Conservation (phyloP, 2,329 filamentous ascomycete genomes). For the Cladophialophora psammophila region DNA sequence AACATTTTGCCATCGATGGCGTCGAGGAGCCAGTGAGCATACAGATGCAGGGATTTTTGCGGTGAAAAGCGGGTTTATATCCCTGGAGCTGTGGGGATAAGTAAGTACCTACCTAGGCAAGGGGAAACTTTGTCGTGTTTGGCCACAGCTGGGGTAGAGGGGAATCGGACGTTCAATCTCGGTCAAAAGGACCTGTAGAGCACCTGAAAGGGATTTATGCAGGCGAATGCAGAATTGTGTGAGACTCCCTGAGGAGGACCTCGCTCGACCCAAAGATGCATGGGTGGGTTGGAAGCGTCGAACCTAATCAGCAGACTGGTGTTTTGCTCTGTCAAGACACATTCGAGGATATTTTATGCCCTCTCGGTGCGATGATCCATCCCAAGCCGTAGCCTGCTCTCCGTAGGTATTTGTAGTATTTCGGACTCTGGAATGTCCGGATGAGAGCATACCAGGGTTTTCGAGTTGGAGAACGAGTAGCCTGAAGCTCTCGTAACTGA, state of each 20-base stretch:
- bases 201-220: neutral
- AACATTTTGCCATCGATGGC: neutral
- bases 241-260: neutral
- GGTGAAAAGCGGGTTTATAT: conserved; percentile 1
- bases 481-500: neutral
- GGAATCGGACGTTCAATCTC: neutral
- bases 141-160: neutral
- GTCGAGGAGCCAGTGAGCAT: conserved; percentile 1
- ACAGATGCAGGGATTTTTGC: neutral
- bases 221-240: neutral
- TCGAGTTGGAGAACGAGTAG: neutral
- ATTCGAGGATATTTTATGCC: neutral
- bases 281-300: neutral
- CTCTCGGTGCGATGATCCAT: neutral
- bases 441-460: neutral
- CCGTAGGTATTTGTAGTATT: neutral
- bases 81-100: neutral
- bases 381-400: neutral
- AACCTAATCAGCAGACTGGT: neutral
- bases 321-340: neutral
- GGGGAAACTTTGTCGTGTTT: neutral
- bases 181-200: conserved; percentile 1
- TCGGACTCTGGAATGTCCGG: neutral
- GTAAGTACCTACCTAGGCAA: neutral
- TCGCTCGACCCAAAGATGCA: neutral